Conservation (phyloP, 331 rosid genomes). For the Rhamnella rubrinervis region DNA sequence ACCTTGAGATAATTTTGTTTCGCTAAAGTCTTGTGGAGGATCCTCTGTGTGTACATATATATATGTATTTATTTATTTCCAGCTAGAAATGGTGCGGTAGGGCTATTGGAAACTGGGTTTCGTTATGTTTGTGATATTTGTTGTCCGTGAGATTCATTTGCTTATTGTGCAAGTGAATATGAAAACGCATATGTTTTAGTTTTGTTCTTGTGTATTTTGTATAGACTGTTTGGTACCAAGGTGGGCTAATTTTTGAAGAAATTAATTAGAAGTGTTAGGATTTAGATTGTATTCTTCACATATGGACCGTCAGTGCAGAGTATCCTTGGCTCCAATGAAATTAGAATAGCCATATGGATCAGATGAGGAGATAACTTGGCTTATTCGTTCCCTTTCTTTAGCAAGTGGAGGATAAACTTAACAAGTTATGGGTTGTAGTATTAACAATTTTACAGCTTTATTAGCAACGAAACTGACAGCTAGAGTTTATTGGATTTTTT, state of each 20-base stretch:
- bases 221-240: background rate
- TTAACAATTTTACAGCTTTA: background rate
- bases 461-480: background rate
- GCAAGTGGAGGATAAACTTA: too few species aligned
- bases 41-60: too few species aligned
- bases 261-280: background rate
- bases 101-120: conserved; percentile 10
- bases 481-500: conserved; percentile 12
- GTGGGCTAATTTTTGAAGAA: background rate
- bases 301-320: background rate
- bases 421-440: too few species aligned
- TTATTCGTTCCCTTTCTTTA: background rate
- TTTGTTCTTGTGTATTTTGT: background rate
- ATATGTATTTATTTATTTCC: too few species aligned
- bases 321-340: background rate
- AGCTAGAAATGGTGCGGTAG: background rate
- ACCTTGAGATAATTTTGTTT: background rate
- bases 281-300: background rate
- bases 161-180: background rate
- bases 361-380: background rate
- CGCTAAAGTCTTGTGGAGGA: too few species aligned
- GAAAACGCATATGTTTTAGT: background rate
- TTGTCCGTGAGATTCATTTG: background rate
- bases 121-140: background rate
- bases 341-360: background rate